These are phyloP conservation scores for Saccharum spontaneum DNA, from an alignment of 176 grass and related monocot genomes.

Conservation along the genomic window DNA sequence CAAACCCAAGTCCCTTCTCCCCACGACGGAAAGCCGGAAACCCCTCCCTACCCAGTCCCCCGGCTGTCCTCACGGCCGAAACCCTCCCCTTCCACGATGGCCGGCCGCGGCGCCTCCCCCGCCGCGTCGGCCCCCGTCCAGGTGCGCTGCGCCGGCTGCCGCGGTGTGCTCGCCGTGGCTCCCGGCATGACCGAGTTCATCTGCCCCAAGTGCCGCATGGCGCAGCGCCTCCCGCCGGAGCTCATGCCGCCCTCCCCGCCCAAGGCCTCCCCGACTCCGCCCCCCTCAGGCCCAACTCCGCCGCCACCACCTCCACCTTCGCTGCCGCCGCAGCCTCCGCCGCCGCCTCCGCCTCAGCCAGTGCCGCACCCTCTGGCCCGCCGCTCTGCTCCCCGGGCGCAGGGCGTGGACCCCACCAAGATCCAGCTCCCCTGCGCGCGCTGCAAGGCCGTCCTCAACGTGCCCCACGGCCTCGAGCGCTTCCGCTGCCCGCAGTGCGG, in stretches of 20 bases:
- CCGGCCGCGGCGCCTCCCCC: slow-evolving; percentile 32
- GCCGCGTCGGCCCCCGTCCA: slow-evolving; percentile 24
- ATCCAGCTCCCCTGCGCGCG: slow-evolving; percentile 44
- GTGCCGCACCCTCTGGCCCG: background rate
- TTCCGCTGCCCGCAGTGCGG: slow-evolving; percentile 91
- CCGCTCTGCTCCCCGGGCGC: slow-evolving; percentile 24
- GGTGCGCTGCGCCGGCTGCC: slow-evolving; percentile 74
- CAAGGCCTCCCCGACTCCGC: slow-evolving; percentile 34
- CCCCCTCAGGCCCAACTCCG: background rate
- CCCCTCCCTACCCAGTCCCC: background rate
- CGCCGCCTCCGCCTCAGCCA: background rate
- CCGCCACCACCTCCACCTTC: background rate
- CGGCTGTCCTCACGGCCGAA: background rate
- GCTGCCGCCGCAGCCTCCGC: background rate
- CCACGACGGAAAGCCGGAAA: background rate
- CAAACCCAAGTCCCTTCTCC: background rate
- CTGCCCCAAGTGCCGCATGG: slow-evolving; percentile 78
- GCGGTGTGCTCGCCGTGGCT: slow-evolving; percentile 57
- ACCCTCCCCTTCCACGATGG: slow-evolving; percentile 32
- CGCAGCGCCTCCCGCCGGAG: slow-evolving; percentile 87
- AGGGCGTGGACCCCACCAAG: slow-evolving; percentile 41
- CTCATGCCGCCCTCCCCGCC: slow-evolving; percentile 45
- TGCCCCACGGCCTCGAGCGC: slow-evolving; percentile 77
- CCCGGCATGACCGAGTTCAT: slow-evolving; percentile 93
- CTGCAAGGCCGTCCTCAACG: slow-evolving; percentile 79